Conservation (phyloP, 1,284 basidiomycete species). For the Papiliotrema terrestris region DNA sequence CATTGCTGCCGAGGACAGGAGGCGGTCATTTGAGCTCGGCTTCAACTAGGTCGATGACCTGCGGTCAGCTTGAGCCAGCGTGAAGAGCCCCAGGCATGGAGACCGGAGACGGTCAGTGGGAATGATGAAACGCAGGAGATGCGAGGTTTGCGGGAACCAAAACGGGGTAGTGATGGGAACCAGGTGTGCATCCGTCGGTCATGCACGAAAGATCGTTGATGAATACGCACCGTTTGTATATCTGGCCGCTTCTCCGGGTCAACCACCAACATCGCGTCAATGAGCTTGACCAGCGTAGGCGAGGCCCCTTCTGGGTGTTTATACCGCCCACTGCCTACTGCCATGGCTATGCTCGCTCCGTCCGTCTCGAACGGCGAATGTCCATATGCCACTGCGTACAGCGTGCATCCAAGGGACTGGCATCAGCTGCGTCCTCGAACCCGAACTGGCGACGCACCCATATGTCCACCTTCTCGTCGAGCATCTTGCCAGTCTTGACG, state of each 20-base stretch:
- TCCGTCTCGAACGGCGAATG: slow-evolving; percentile 89
- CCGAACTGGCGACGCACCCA: slow-evolving; percentile 61
- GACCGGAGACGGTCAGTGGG: too few relatives aligned
- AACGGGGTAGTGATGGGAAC: too few relatives aligned
- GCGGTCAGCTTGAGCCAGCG: too few relatives aligned
- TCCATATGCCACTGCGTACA: slow-evolving; percentile 86
- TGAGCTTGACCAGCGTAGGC: slow-evolving; percentile 70
- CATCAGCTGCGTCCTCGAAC: not conserved
- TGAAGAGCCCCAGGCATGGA: too few relatives aligned
- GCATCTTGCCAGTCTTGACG: slow-evolving; percentile 77
- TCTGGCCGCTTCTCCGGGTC: slow-evolving; percentile 75
- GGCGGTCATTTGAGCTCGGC: too few relatives aligned
- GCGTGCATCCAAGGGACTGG: slow-evolving; percentile 84
- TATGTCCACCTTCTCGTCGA: slow-evolving; percentile 95
- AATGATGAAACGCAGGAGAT: too few relatives aligned
- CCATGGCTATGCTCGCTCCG: slow-evolving; percentile 92
- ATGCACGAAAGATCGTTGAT: too few relatives aligned
- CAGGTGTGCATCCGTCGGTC: too few relatives aligned
- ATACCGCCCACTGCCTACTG: slow-evolving; percentile 84
- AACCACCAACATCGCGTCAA: slow-evolving; percentile 76
- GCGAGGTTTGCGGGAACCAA: too few relatives aligned
- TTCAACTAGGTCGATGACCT: too few relatives aligned
- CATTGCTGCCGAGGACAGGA: too few relatives aligned
- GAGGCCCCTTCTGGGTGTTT: slow-evolving; percentile 75
- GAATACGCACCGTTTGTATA: slow-evolving; percentile 65